phyloP scores from a whole-genome alignment of 768 basidiomycete species.

The Termitomyces sp. region DNA sequence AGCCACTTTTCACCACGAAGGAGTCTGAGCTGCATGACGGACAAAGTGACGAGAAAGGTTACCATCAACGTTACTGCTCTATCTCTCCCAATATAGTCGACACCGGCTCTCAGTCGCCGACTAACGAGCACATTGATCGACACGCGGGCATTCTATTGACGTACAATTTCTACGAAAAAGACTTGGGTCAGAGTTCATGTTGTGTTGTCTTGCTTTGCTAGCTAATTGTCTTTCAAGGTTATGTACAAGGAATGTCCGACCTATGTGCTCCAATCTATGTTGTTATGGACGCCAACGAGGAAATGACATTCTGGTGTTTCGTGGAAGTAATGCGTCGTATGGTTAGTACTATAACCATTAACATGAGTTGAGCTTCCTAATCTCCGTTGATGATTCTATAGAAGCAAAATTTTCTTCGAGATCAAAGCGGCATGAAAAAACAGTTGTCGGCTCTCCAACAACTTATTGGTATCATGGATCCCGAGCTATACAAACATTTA shows the following conservation, averaged over 20 bases:
- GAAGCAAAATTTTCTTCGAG: slow-evolving; percentile 93
- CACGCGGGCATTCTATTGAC: slow-evolving; percentile 82
- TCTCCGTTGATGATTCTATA: slow-evolving; percentile 23
- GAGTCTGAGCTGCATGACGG: slow-evolving; percentile 24
- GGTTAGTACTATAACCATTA: slow-evolving; percentile 41
- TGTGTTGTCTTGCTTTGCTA: slow-evolving; percentile 1
- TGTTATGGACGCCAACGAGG: slow-evolving; percentile 84
- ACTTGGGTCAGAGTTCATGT: slow-evolving; percentile 56
- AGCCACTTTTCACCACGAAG: slow-evolving; percentile 71
- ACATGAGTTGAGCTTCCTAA: neutral
- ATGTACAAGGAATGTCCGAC: slow-evolving; percentile 99
- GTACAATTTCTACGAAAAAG: slow-evolving; percentile 85
- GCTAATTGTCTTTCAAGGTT: slow-evolving; percentile 44
- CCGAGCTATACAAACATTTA: slow-evolving; percentile 88
- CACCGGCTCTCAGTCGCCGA: slow-evolving; percentile 82
- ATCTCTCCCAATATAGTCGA: slow-evolving; percentile 70
- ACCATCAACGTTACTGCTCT: slow-evolving; percentile 53
- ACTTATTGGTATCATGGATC: slow-evolving; percentile 90
- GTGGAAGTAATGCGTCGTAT: slow-evolving; percentile 93
- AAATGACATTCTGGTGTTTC: slow-evolving; percentile 94
- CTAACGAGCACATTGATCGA: slow-evolving; percentile 89
- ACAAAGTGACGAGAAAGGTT: slow-evolving; percentile 49
- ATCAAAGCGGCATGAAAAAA: slow-evolving; percentile 97
- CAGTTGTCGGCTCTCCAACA: slow-evolving; percentile 88
- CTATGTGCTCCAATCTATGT: slow-evolving; percentile 92